Conservation (phyloP, 129 eudicot species). For the Arctium lappa region DNA sequence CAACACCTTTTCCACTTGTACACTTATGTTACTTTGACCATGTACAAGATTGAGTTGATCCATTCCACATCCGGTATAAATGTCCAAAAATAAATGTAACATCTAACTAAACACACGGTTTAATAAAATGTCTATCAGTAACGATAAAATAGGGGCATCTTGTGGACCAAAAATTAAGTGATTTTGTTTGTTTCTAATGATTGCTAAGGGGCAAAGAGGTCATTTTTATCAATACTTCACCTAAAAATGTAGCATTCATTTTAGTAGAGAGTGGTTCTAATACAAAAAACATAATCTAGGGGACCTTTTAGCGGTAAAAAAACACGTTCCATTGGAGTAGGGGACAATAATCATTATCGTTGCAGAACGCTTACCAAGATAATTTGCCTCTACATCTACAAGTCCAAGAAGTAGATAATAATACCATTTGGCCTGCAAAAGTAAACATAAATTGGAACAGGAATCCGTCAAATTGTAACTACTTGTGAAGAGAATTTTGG, state of each 20-base stretch:
- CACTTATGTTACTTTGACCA: neutral
- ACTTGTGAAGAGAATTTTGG: neutral
- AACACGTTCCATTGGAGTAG: neutral
- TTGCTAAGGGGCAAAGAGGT: too few relatives aligned
- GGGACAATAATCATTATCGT: neutral
- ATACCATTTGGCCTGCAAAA: constrained; percentile 89
- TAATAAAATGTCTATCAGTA: too few relatives aligned
- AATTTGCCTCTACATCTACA: constrained; percentile 94
- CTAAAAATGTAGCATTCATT: too few relatives aligned
- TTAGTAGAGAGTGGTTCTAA: too few relatives aligned
- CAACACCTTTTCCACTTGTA: neutral
- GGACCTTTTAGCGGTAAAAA: neutral
- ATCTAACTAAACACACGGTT: too few relatives aligned
- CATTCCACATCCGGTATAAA: too few relatives aligned
- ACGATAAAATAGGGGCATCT: too few relatives aligned
- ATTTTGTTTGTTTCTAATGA: too few relatives aligned
- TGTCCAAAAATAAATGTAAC: too few relatives aligned
- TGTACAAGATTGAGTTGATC: neutral
- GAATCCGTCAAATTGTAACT: neutral
- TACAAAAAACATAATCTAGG: neutral
- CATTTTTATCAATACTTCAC: too few relatives aligned
- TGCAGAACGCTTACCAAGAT: constrained; percentile 59
- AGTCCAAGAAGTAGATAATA: constrained; percentile 82
- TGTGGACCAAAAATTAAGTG: too few relatives aligned
- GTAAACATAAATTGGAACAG: neutral